Base-by-base conservation (phyloP, 352 stramenopile species). In the Phytophthora sp. region DNA sequence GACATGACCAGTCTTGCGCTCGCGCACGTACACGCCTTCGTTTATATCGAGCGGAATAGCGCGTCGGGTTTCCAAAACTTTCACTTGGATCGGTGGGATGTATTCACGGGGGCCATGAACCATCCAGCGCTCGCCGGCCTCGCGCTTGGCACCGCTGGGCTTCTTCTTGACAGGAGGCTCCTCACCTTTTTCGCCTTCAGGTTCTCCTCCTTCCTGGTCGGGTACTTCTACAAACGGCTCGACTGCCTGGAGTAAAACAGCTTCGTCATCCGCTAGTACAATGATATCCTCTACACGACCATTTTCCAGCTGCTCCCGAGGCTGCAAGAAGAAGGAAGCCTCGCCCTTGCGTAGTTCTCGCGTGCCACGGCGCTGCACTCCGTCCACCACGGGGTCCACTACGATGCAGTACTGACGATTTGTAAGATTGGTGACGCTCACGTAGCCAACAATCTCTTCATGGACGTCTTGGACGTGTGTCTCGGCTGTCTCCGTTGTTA, bases 341-440 rank as follows among this genome's bases (percentile, higher is more conserved):
- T 94, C 86, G 21, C 86, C 86, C 50, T 90, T 88, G 27, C 83
- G 82, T 39, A 90, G 47, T 65, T 94, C 79, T 5, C 84, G 82
- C 7, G 86, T 94, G 15, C 86, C 86, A 26, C 83, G 79, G 67
- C 80, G 84, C 51, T 90, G 86, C 8, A 88, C 79, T 16, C 84
- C 79, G 21, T 85, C 64, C 4, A 92, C 76, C 1, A 92, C 58
- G 0, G 86, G 86, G 47, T 94, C 86, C 16, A 92, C 64, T 31
- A 94, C 82, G n/a, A 94, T 69, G 41, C 83, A 92, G 76, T 89
- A 94, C 63, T 94, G 86, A 42, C 84, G 83, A 59, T 94, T 92
- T 6, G 86, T 92, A 20, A 94, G 62, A 51, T 83, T 91, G 24
- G 78, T 86, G 53, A 88, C 76, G 24, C 62, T 61, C 31, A 92